Percentiles rank a stretch among this genome's conserved stretches.
These are phyloP conservation scores for Cyberlindnera petersonii DNA, from an alignment of 805 yeast genomes.

Conservation along the genomic window DNA sequence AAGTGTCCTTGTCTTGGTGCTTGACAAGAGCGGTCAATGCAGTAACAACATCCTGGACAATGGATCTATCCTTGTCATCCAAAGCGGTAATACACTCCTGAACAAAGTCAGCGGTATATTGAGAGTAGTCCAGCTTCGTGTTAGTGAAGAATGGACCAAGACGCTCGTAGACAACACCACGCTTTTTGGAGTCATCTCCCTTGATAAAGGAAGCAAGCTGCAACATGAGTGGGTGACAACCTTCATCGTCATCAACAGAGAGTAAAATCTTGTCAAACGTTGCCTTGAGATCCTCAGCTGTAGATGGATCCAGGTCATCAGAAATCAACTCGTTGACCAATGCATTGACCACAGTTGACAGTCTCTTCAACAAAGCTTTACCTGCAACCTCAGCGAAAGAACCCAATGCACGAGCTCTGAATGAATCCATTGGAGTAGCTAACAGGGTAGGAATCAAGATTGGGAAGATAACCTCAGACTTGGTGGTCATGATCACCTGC, in stretches of 20 bases:
- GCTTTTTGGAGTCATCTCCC: constrained; percentile 63
- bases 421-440: constrained; percentile 72
- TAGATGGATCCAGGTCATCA: constrained; percentile 36
- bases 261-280: constrained; percentile 69
- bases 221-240: constrained; percentile 79
- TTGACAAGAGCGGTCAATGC: constrained; percentile 65
- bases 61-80: constrained; percentile 60
- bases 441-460: constrained; percentile 82
- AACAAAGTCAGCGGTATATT: constrained; percentile 73
- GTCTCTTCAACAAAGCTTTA: constrained; percentile 65
- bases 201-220: constrained; percentile 73
- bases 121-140: constrained; percentile 63
- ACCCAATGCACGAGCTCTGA: constrained; percentile 84
- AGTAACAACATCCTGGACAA: constrained; percentile 62
- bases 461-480: constrained; percentile 90
- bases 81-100: constrained; percentile 64
- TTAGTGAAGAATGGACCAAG: constrained; percentile 67
- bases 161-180: constrained; percentile 60
- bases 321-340: constrained; percentile 56
- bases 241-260: constrained; percentile 72
- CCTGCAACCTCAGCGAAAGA: constrained; percentile 91
- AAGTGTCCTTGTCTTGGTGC: constrained; percentile 66
- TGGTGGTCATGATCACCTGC: constrained; percentile 86
- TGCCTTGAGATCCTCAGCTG: constrained; percentile 37
- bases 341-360: constrained; percentile 69